These are phyloP conservation scores for Anthracocystis walkeri DNA, from an alignment of 1,284 basidiomycete genomes.

Conservation along the genomic window DNA sequence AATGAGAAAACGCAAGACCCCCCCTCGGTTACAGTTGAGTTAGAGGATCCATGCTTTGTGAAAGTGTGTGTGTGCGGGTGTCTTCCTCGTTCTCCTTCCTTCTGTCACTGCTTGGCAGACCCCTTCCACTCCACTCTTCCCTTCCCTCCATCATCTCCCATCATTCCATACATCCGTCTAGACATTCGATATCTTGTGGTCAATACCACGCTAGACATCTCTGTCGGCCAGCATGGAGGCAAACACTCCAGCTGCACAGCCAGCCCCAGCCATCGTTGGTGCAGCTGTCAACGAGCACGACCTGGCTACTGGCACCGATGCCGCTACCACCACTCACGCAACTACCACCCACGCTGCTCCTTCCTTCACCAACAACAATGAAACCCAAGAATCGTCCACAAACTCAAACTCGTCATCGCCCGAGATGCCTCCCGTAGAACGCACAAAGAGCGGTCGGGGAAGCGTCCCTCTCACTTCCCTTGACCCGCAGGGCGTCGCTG, in stretches of 20 bases:
- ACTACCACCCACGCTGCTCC: constrained; percentile 27
- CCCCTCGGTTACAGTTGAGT: no score
- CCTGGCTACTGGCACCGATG: not conserved
- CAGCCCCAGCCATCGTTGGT: constrained; percentile 24
- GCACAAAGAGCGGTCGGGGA: constrained; percentile 26
- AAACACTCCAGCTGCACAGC: constrained; percentile 11
- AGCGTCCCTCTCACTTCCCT: constrained; percentile 35
- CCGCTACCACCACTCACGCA: not conserved
- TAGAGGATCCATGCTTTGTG: no score
- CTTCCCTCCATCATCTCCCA: not conserved
- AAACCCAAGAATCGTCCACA: not conserved
- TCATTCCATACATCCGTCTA: not conserved
- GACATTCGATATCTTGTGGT: no score
- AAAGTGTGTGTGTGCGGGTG: not conserved
- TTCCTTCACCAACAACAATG: constrained; percentile 12
- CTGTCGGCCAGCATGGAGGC: constrained; percentile 24
- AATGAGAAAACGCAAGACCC: no score
- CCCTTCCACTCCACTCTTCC: not conserved
- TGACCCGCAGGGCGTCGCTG: constrained; percentile 48
- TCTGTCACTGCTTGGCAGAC: not conserved
- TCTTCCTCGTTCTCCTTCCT: not conserved
- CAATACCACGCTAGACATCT: no score
- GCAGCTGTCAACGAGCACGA: constrained; percentile 17
- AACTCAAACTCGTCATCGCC: constrained; percentile 15
- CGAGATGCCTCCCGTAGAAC: constrained; percentile 16